These are phyloP conservation scores for Linderniella brevidens DNA, from an alignment of 257 asterid genomes.

Conservation along the genomic window DNA sequence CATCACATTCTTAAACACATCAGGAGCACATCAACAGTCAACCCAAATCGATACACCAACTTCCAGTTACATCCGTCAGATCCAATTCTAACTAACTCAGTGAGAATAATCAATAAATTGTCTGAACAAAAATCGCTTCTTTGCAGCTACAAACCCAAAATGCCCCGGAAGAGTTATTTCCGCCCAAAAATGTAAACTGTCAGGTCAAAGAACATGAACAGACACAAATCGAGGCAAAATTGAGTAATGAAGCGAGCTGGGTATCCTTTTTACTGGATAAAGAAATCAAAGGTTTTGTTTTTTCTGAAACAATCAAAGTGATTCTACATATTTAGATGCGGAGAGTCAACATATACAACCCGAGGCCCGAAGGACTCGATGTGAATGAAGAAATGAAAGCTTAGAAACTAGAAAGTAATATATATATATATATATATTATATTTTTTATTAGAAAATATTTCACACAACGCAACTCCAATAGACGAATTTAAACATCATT, in stretches of 20 bases:
- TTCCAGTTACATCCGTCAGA: conserved; percentile 16
- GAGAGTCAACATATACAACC: conserved; percentile 21
- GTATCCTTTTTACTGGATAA: conserved; percentile 8
- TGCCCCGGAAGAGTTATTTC: too few species aligned
- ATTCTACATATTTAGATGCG: conserved; percentile 7
- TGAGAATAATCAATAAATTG: not conserved
- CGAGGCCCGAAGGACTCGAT: not conserved
- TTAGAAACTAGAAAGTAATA: too few species aligned
- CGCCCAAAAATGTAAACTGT: conserved; percentile 9
- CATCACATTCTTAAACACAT: too few species aligned
- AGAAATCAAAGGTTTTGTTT: conserved; percentile 8
- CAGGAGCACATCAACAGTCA: conserved; percentile 9
- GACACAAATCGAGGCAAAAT: not conserved
- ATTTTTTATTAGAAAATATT: too few species aligned
- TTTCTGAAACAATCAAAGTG: too few species aligned
- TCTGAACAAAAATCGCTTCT: too few species aligned
- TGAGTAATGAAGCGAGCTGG: not conserved
- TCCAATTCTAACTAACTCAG: conserved; percentile 12
- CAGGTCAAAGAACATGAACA: conserved; percentile 4
- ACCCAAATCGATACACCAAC: conserved; percentile 11
- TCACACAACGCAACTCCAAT: too few species aligned
- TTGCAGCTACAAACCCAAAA: too few species aligned
- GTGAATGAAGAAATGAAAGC: too few species aligned
- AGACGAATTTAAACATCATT: too few species aligned
- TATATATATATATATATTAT: too few species aligned